Evolutionary conservation across 768 basidiomycete species (phyloP).

Genomic region (Amanita fuliginea): DNA sequence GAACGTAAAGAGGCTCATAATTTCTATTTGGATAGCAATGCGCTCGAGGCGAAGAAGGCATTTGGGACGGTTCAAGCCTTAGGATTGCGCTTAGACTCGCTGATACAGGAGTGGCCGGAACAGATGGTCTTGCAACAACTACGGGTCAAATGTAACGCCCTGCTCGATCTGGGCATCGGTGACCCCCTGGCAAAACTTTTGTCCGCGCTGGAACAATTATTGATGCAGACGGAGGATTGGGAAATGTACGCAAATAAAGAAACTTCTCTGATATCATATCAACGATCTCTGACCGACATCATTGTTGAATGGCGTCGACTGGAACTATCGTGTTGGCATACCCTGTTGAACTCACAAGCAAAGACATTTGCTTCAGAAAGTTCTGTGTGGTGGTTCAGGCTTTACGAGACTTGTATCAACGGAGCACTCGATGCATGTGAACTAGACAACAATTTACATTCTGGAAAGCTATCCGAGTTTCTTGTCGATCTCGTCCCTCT

Average conservation of each 20-base stretch:
- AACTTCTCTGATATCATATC: slow-evolving; percentile 65
- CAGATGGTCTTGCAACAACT: slow-evolving; percentile 95
- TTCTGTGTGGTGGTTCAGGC: slow-evolving; percentile 78
- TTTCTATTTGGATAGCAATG: slow-evolving; percentile 77
- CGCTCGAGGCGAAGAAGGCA: slow-evolving; percentile 57
- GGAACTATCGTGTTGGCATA: slow-evolving; percentile 83
- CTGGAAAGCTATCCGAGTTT: slow-evolving; percentile 34
- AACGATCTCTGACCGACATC: slow-evolving; percentile 50
- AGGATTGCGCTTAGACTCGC: slow-evolving; percentile 34
- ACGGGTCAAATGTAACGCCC: slow-evolving; percentile 51
- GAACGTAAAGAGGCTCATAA: slow-evolving; percentile 31
- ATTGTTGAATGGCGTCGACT: slow-evolving; percentile 87
- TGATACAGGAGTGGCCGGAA: slow-evolving; percentile 86
- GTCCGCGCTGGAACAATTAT: slow-evolving; percentile 72
- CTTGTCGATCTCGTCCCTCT: slow-evolving; percentile 61
- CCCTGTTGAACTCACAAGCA: slow-evolving; percentile 64
- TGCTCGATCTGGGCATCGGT: slow-evolving; percentile 48
- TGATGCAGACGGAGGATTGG: slow-evolving; percentile 90
- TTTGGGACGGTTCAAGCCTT: slow-evolving; percentile 40
- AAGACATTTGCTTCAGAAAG: slow-evolving; percentile 36
- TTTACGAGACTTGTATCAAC: slow-evolving; percentile 71
- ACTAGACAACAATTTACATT: slow-evolving; percentile 21
- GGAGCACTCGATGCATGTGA: slow-evolving; percentile 42
- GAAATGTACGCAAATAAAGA: slow-evolving; percentile 91
- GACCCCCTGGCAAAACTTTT: slow-evolving; percentile 78